These are phyloP conservation scores for Alternaria consortialis DNA, from an alignment of 2,329 filamentous ascomycete species.

Conservation along the genomic window DNA sequence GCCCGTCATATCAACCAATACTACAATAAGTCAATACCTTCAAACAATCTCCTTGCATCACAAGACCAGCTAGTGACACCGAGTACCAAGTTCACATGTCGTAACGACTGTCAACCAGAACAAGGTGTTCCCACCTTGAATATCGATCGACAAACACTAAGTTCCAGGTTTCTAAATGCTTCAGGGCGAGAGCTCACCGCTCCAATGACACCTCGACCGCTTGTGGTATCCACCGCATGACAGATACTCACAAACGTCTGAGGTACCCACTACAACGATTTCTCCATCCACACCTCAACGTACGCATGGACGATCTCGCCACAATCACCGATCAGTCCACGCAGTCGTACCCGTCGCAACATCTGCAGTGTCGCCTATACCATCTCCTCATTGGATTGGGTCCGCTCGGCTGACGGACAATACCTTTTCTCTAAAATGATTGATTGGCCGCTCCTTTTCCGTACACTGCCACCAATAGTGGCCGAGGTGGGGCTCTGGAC, in stretches of 20 bases:
- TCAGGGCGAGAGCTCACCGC: conserved; percentile 10
- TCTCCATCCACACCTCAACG: conserved; percentile 15
- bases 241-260: conserved; percentile 12
- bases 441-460: conserved; percentile 18
- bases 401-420: conserved; percentile 4
- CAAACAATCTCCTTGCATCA: conserved; percentile 1
- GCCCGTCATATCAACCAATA: conserved; percentile 5
- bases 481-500: not conserved
- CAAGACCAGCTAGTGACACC: conserved; percentile 2
- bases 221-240: conserved; percentile 11
- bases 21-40: not conserved
- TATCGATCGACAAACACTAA: conserved; percentile 14
- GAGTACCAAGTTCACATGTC: not conserved
- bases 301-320: conserved; percentile 17
- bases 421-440: not conserved
- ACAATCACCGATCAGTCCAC: conserved; percentile 14
- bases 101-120: not conserved
- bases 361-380: conserved; percentile 21
- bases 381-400: conserved; percentile 9
- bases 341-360: conserved; percentile 19
- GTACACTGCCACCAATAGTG: conserved; percentile 8
- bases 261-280: conserved; percentile 1
- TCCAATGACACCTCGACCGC: conserved; percentile 10
- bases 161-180: not conserved
- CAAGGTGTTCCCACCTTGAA: conserved; percentile 1